These are phyloP conservation scores for Trametes versicolor DNA, from an alignment of 1,284 basidiomycete genomes.

Conservation along the genomic window DNA sequence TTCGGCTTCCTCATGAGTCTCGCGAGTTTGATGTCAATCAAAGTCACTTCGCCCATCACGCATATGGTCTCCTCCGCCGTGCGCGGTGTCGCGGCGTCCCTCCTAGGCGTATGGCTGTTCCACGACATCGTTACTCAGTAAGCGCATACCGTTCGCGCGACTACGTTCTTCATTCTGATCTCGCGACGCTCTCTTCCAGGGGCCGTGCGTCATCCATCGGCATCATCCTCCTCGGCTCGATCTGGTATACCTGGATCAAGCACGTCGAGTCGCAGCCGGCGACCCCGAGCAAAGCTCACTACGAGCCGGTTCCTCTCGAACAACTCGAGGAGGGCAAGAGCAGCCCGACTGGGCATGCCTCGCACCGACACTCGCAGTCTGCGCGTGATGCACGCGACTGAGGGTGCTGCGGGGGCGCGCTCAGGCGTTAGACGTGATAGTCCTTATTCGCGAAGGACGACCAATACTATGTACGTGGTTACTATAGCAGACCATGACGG, in stretches of 20 bases:
- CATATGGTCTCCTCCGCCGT: slow-evolving; percentile 93
- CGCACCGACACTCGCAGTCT: slow-evolving; percentile 22
- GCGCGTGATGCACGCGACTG: slow-evolving; percentile 27
- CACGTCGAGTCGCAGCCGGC: slow-evolving; percentile 64
- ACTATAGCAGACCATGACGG: background rate
- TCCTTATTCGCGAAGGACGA: background rate
- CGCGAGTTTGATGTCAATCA: slow-evolving; percentile 89
- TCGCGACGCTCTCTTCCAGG: slow-evolving; percentile 48
- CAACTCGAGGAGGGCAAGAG: slow-evolving; percentile 57
- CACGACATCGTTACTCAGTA: slow-evolving; percentile 78
- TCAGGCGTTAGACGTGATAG: background rate
- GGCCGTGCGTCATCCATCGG: slow-evolving; percentile 83
- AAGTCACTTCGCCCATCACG: slow-evolving; percentile 91
- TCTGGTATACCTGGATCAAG: slow-evolving; percentile 90
- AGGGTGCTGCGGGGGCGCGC: background rate
- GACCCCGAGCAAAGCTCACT: slow-evolving; percentile 36
- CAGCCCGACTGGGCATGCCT: slow-evolving; percentile 13
- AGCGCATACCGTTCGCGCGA: slow-evolving; percentile 41
- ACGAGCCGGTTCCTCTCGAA: slow-evolving; percentile 60
- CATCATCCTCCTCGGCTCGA: slow-evolving; percentile 81
- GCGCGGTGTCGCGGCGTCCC: slow-evolving; percentile 82
- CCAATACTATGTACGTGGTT: background rate
- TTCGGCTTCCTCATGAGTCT: slow-evolving; percentile 92
- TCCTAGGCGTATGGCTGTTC: slow-evolving; percentile 82
- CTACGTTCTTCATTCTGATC: background rate